Conservation (phyloP, 2,329 filamentous ascomycete genomes). For the Aspergillus novofumigatus region DNA sequence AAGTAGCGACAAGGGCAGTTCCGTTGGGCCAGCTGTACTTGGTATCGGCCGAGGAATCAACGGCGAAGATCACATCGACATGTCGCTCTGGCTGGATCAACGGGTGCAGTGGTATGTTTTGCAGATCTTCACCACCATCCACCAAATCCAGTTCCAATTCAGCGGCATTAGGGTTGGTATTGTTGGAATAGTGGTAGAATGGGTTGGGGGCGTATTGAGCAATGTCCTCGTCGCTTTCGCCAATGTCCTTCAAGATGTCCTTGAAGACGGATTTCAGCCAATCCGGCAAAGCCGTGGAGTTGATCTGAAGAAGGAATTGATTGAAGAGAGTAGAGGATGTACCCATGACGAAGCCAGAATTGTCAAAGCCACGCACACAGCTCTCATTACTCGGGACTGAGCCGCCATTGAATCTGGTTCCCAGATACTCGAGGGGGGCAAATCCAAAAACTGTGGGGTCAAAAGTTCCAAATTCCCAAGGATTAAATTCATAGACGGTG, state of each 20-base stretch:
- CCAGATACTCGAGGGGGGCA: constrained; percentile 64
- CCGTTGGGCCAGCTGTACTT: constrained; percentile 67
- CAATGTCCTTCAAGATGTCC: constrained; percentile 52
- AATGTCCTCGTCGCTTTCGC: constrained; percentile 62
- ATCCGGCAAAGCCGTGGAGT: constrained; percentile 46
- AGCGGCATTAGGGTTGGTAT: constrained; percentile 54
- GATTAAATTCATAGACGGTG: constrained; percentile 71
- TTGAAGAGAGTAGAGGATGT: constrained; percentile 84
- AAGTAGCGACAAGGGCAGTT: constrained; percentile 67
- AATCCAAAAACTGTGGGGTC: constrained; percentile 69
- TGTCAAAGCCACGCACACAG: constrained; percentile 79
- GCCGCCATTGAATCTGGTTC: constrained; percentile 67
- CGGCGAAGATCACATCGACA: constrained; percentile 73
- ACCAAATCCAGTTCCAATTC: constrained; percentile 60
- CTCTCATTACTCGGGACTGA: constrained; percentile 48
- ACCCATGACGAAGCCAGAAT: constrained; percentile 76
- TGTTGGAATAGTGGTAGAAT: constrained; percentile 61
- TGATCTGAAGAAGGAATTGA: constrained; percentile 63
- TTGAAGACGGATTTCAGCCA: constrained; percentile 52
- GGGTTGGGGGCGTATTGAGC: constrained; percentile 70
- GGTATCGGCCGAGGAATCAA: constrained; percentile 71
- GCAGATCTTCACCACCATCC: constrained; percentile 69
- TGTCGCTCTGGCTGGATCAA: constrained; percentile 64
- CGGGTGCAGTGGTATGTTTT: constrained; percentile 73
- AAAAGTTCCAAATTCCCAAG: constrained; percentile 71